Conservation (phyloP, 2,329 filamentous ascomycete species). For the Cercospora canescens region DNA sequence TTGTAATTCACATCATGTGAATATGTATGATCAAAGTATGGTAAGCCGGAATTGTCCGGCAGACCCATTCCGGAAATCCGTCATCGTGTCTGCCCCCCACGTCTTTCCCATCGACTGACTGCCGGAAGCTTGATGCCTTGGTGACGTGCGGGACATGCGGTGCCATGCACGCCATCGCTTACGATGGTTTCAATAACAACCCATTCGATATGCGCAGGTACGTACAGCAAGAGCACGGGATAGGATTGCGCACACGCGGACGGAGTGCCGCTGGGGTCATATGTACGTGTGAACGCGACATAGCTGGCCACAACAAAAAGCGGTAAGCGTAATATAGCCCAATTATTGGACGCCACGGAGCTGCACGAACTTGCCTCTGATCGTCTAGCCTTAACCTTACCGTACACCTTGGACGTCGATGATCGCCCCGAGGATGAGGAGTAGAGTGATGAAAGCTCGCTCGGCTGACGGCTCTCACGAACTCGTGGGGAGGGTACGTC, state of each 20-base stretch:
- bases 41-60: background rate
- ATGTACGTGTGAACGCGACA: background rate
- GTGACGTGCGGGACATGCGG: background rate
- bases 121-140: background rate
- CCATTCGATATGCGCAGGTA: slow-evolving; percentile 10
- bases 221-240: background rate
- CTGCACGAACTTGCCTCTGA: background rate
- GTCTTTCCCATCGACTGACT: background rate
- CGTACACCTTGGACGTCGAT: background rate
- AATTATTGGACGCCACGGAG: slow-evolving; percentile 2
- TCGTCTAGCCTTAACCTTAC: background rate
- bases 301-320: slow-evolving; percentile 2
- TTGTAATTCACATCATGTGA: background rate
- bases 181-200: background rate
- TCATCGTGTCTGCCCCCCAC: background rate
- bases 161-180: slow-evolving; percentile 2
- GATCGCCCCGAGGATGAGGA: background rate
- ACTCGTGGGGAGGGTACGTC: background rate
- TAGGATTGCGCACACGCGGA: background rate
- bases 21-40: background rate
- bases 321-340: slow-evolving; percentile 1
- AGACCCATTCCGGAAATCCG: background rate
- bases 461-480: background rate
- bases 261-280: background rate
- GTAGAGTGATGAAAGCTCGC: background rate